Conservation (phyloP, 129 eudicot genomes). For the Sambucus nigra region DNA sequence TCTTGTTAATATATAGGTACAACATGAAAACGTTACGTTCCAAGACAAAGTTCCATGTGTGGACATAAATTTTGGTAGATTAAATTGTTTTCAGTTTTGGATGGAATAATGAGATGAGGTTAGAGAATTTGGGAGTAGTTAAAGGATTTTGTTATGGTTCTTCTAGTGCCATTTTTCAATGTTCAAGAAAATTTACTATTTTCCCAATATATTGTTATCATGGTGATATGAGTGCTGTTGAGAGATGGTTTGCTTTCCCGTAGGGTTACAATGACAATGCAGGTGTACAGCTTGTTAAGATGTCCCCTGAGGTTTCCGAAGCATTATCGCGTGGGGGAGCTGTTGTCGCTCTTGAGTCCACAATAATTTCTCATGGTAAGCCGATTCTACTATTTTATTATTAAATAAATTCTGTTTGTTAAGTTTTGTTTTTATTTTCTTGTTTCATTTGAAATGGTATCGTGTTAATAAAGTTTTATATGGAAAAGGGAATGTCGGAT, state of each 20-base stretch:
- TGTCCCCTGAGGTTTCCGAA: slow-evolving; percentile 59
- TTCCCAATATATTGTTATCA: not conserved
- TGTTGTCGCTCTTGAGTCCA: slow-evolving; percentile 95
- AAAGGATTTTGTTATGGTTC: not conserved
- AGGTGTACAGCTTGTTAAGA: slow-evolving; percentile 32
- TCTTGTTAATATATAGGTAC: no score
- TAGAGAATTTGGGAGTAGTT: not conserved
- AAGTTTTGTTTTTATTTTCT: no score
- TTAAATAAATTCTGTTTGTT: not conserved
- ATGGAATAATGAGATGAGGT: no score
- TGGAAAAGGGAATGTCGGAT: no score
- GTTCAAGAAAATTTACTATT: not conserved
- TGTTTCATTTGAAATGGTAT: no score
- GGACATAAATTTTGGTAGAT: no score
- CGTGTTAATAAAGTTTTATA: no score
- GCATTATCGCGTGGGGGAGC: slow-evolving; percentile 70
- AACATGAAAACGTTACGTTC: no score
- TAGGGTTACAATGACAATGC: slow-evolving; percentile 38
- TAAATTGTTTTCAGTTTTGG: no score
- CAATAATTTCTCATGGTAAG: slow-evolving; percentile 90
- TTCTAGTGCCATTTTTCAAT: not conserved
- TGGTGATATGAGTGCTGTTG: not conserved
- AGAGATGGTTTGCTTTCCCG: not conserved
- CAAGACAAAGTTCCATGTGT: no score
- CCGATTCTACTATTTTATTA: not conserved